Base-by-base conservation (phyloP, 2,329 filamentous ascomycete species). In the Trichoderma koningii region DNA sequence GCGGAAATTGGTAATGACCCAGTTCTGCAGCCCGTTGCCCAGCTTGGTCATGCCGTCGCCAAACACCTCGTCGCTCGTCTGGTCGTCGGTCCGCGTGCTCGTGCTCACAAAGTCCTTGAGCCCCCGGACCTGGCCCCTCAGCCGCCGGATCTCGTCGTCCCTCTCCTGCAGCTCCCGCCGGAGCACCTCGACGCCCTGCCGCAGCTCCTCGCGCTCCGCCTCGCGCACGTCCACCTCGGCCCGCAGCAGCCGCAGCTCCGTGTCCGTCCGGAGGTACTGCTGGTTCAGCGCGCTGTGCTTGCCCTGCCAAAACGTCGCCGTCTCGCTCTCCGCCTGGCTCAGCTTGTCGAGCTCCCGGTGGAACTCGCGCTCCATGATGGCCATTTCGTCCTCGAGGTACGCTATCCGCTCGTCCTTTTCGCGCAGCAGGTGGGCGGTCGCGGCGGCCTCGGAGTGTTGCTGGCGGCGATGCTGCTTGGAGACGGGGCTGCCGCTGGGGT, bases 81-180 rank as follows among this genome's bases (percentile, higher is more conserved):
- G 85, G 23, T 84, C 84, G 34, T 86, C 85, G 56, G 82, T 80
- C 38, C 87, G 79, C 10, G 88, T 90, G 68, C 85, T 86, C 23
- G 83, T 85, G 70, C 89, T 90, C 65, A 92, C 88, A 79, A 85
- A 91, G 70, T 87, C 86, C 79, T 92, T 92, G 66, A 92, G 78
- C 2, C 87, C 88, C 10, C 85, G 76, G 0, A 91, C 82, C 75
- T 91, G 89, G 3, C 80, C 79, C 61, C 83, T 77, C 66, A 89
- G 75, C 55, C 79, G 77, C 23, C 79, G 76, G 4, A 85, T 80
- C 74, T 89, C 85, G 26, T 84, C 82, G 61, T 89, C 86, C n/a
- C 79, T 78, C 59, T 76, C 78, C 17, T 76, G 74, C 12, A 85
- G 69, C 67, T 83, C 79, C 7, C 76, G 76, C 67, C 79, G 77